phyloP scores from a whole-genome alignment of 495 filamentous ascomycete genomes.

The Clavariopsis aquatica region DNA sequence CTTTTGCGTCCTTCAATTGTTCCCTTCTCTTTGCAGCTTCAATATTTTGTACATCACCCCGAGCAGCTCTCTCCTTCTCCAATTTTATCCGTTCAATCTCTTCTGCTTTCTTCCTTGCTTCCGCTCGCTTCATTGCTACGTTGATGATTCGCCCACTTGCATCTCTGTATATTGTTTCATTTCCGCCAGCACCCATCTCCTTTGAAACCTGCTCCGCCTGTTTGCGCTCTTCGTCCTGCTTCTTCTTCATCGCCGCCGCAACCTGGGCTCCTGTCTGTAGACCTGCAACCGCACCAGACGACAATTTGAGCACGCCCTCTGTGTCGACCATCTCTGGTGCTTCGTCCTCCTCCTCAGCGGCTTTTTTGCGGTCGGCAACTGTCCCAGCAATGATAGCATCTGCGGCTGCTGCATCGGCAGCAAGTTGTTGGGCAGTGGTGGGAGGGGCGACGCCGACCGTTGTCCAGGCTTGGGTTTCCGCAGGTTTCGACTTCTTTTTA shows the following conservation, averaged over 20 bases:
- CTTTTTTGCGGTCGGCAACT: constrained; percentile 60
- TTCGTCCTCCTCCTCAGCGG: constrained; percentile 47
- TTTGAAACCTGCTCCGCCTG: constrained; percentile 52
- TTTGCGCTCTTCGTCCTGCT: constrained; percentile 51
- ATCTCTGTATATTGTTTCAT: constrained; percentile 89
- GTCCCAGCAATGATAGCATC: constrained; percentile 82
- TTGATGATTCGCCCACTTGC: constrained; percentile 90
- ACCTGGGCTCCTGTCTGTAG: constrained; percentile 81
- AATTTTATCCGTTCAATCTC: constrained; percentile 69
- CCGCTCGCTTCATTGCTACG: constrained; percentile 83
- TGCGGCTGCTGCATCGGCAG: constrained; percentile 61
- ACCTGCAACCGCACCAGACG: constrained; percentile 80
- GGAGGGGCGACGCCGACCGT: constrained; percentile 58
- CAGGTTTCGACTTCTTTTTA: constrained; percentile 27
- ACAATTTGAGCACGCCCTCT: constrained; percentile 61
- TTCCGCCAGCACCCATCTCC: constrained; percentile 44
- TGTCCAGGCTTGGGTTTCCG: constrained; percentile 59
- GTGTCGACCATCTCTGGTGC: constrained; percentile 47
- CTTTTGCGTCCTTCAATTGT: constrained; percentile 71
- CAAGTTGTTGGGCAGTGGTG: constrained; percentile 23
- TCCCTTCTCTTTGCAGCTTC: constrained; percentile 59
- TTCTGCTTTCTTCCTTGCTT: constrained; percentile 67
- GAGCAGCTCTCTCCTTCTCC: constrained; percentile 63
- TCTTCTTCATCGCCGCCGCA: constrained; percentile 64
- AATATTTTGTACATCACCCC: constrained; percentile 79